These are phyloP conservation scores for Hypoxylon sp. DNA, from an alignment of 2,329 filamentous ascomycete genomes.

Conservation along the genomic window DNA sequence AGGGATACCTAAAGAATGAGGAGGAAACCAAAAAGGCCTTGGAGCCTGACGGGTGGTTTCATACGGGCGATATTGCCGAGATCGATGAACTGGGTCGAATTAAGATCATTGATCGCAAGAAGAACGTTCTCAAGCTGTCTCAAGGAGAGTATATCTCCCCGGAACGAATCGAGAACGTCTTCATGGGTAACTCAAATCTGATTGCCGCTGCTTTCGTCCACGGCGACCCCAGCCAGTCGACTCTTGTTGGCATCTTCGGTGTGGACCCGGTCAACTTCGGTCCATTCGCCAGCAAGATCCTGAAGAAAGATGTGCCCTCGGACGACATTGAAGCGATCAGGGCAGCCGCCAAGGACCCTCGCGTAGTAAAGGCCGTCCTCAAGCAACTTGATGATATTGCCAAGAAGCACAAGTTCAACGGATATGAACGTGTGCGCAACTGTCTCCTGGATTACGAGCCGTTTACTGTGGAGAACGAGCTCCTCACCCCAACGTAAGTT, in stretches of 20 bases:
- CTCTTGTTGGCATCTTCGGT: conserved; percentile 88
- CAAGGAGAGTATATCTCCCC: conserved; percentile 99
- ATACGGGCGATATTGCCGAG: conserved; percentile 90
- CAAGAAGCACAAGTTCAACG: conserved; percentile 89
- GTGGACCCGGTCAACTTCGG: conserved; percentile 89
- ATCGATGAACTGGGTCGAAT: conserved; percentile 90
- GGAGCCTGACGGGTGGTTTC: conserved; percentile 95
- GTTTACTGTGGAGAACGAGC: conserved; percentile 92
- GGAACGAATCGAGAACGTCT: conserved; percentile 96
- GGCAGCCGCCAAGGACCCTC: conserved; percentile 75
- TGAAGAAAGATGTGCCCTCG: conserved; percentile 75
- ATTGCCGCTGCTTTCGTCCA: conserved; percentile 89
- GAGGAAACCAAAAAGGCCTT: conserved; percentile 88
- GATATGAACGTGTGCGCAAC: conserved; percentile 86
- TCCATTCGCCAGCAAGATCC: conserved; percentile 81
- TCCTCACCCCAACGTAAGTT: conserved; percentile 87
- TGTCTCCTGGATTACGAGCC: conserved; percentile 85
- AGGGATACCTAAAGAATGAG: conserved; percentile 89
- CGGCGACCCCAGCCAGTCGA: conserved; percentile 86
- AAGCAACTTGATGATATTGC: conserved; percentile 84
- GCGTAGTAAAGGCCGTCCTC: conserved; percentile 81
- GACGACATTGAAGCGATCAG: conserved; percentile 78
- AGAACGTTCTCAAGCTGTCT: conserved; percentile 98
- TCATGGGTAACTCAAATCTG: conserved; percentile 83
- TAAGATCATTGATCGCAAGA: conserved; percentile 94